These are phyloP conservation scores for Sungouiozyma intestinalis DNA, from an alignment of 805 yeast species.

Conservation along the genomic window DNA sequence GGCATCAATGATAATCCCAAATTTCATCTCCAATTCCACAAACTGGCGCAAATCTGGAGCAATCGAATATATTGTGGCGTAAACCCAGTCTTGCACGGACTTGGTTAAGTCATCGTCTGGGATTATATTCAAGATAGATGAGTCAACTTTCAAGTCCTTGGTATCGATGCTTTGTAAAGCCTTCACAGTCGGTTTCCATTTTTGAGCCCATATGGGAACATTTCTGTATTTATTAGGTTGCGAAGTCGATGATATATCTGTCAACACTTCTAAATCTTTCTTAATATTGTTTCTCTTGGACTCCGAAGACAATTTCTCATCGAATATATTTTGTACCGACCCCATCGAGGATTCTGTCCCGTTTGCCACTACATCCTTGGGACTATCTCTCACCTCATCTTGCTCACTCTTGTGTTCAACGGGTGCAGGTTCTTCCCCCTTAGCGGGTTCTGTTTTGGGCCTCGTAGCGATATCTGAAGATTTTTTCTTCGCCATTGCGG, in stretches of 20 bases:
- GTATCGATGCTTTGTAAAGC: conserved; percentile 25
- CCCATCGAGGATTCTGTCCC: conserved; percentile 1
- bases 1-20: conserved; percentile 61
- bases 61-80: conserved; percentile 64
- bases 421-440: conserved; percentile 1
- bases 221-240: conserved; percentile 53
- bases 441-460: conserved; percentile 2
- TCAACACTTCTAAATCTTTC: conserved; percentile 23
- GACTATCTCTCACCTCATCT: background rate
- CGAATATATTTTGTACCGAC: conserved; percentile 19
- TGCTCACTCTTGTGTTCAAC: too few relatives aligned
- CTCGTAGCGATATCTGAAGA: too few relatives aligned
- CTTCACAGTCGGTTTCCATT: conserved; percentile 43
- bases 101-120: conserved; percentile 71
- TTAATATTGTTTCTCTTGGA: conserved; percentile 26
- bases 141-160: conserved; percentile 28
- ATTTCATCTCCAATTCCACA: conserved; percentile 65
- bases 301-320: conserved; percentile 22
- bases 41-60: conserved; percentile 41
- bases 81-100: conserved; percentile 80
- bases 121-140: conserved; percentile 53
- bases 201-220: conserved; percentile 80
- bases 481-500: background rate
- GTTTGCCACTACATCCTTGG: background rate
- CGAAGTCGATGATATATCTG: conserved; percentile 21